phyloP scores from a whole-genome alignment of 2,329 filamentous ascomycete genomes.

The Xylaria sp. region DNA sequence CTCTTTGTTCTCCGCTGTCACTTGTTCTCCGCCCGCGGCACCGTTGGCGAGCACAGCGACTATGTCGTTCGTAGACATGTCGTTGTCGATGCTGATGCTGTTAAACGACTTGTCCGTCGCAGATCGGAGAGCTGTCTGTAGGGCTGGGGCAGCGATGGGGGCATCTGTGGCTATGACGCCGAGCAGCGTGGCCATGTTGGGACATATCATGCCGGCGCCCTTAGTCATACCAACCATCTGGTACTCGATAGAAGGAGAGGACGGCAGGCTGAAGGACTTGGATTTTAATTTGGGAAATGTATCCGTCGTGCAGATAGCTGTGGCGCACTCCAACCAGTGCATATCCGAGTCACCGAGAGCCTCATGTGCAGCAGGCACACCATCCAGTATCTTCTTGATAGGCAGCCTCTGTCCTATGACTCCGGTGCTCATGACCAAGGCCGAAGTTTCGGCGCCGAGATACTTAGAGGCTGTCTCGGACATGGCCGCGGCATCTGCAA shows the following conservation, averaged over 20 bases:
- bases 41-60: conserved; percentile 95
- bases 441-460: conserved; percentile 63
- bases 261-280: conserved; percentile 83
- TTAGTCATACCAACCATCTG: conserved; percentile 95
- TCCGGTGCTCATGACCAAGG: conserved; percentile 98
- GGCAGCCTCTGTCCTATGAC: conserved; percentile 97
- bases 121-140: conserved; percentile 76
- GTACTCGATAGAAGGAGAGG: conserved; percentile 79
- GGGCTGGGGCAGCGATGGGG: conserved; percentile 74
- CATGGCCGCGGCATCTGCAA: conserved; percentile 91
- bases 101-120: conserved; percentile 92
- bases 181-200: conserved; percentile 97
- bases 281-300: conserved; percentile 97
- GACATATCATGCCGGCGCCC: conserved; percentile 98
- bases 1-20: conserved; percentile 63
- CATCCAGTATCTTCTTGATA: conserved; percentile 86
- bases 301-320: conserved; percentile 97
- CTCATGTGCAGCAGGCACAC: conserved; percentile 80
- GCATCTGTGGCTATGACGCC: conserved; percentile 93
- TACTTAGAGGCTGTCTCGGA: conserved; percentile 77
- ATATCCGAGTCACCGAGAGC: conserved; percentile 80
- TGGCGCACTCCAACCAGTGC: conserved; percentile 87
- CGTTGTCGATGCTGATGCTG: conserved; percentile 95
- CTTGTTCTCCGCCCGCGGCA: conserved; percentile 78
- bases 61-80: conserved; percentile 98